Evolutionary conservation across 2,329 filamentous ascomycete genomes (phyloP).

Genomic region (Hortaea sp.): DNA sequence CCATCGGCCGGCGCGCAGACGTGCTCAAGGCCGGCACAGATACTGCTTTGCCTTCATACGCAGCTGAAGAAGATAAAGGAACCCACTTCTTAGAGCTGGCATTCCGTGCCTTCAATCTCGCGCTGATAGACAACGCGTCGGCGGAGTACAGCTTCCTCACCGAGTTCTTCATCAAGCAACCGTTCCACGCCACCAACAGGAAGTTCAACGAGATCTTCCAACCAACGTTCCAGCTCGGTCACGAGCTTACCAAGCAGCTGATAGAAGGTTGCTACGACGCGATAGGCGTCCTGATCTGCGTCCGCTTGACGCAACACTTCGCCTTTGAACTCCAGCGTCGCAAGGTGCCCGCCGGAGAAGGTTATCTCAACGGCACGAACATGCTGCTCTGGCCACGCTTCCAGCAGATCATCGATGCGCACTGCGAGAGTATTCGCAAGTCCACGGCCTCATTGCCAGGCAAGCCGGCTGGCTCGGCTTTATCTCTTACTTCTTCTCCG

Average conservation of each 20-base stretch:
- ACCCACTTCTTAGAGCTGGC: conserved; percentile 81
- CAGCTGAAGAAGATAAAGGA: conserved; percentile 80
- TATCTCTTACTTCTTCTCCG: conserved; percentile 43
- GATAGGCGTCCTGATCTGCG: conserved; percentile 78
- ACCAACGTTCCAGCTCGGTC: conserved; percentile 76
- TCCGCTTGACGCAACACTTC: conserved; percentile 84
- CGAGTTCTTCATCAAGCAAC: conserved; percentile 74
- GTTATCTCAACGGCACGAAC: conserved; percentile 86
- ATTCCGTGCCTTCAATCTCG: conserved; percentile 91
- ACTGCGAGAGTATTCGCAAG: conserved; percentile 74
- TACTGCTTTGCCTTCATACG: conserved; percentile 71
- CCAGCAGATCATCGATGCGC: conserved; percentile 85
- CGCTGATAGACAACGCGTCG: conserved; percentile 84
- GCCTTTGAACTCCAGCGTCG: conserved; percentile 89
- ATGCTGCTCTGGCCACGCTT: conserved; percentile 97
- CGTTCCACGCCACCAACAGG: conserved; percentile 66
- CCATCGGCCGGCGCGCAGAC: conserved; percentile 76
- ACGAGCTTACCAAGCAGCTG: conserved; percentile 63
- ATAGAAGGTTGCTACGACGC: conserved; percentile 71
- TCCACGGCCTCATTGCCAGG: conserved; percentile 39
- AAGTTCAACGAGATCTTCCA: conserved; percentile 85
- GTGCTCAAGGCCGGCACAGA: conserved; percentile 64
- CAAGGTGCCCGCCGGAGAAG: conserved; percentile 78
- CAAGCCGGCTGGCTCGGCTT: conserved; percentile 41
- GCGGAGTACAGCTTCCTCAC: conserved; percentile 92